Evolutionary conservation across 805 yeast genomes (phyloP), one percentile per base, ranked within the genome.

Genomic region (Zygosaccharomyces lentus): DNA sequence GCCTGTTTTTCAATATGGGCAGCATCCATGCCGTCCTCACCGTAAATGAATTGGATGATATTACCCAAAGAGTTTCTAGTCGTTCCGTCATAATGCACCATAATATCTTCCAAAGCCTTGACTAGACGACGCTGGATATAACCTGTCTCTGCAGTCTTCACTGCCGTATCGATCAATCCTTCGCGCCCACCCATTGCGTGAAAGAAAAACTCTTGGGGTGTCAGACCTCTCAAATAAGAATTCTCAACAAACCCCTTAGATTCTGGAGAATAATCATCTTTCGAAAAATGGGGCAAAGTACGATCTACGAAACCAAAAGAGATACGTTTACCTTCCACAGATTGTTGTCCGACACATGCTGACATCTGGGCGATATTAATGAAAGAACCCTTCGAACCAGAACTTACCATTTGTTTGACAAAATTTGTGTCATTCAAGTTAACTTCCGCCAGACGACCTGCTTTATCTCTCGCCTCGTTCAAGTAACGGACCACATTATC

Each of bases 121-220:
- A 91, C 95, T 67, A 91, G 74, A 78, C 98, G 91, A 76, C 98
- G 91, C 72, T 91, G 98, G 64, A 91, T 90, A 68, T 91, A 91
- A 72, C 98, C 98, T 23, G 98, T 90, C 71, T 91, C 98, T 2
- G 99, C 98, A 34, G 99, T 93, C 69, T 93, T 93, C 40, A 93
- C 99, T 12, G 99, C 99, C 45, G 99, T 93, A 77, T 93, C 99
- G 66, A 93, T 95, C 65, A 93, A 76, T 76, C 99, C 99, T 74
- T 93, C 99, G 78, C 99, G 88, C 75, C 99, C 99, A 64, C 99
- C 98, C 96, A 93, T 93, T 43, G 98, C 97, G 67, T 93, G 99
- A 84, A 93, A 93, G 67, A 93, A 90, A 68, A 93, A 93, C 68
- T 93, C 99, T 69, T 93, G 98, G 27, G 99, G 99, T 5, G 99